Evolutionary conservation across 495 filamentous ascomycete genomes (phyloP).

Genomic region (Penicillium robsamsonii): DNA sequence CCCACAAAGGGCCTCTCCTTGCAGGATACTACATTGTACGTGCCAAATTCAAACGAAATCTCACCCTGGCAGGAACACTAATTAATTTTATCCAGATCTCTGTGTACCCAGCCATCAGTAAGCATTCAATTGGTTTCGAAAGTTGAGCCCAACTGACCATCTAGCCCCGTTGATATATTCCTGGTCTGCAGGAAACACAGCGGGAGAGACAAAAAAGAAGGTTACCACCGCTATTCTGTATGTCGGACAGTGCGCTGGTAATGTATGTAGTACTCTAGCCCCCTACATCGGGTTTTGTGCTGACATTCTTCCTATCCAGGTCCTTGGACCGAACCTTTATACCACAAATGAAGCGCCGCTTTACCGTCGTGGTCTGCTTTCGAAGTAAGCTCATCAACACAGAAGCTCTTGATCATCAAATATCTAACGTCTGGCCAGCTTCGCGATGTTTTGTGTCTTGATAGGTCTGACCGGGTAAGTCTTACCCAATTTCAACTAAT

Average conservation of each 20-base stretch:
- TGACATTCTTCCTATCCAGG: constrained; percentile 18
- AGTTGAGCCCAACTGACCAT: constrained; percentile 32
- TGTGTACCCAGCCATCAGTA: constrained; percentile 54
- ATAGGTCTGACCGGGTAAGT: constrained; percentile 45
- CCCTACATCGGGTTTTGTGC: background rate
- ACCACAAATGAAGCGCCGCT: constrained; percentile 53
- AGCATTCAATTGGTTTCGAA: constrained; percentile 5
- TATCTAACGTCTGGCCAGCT: constrained; percentile 23
- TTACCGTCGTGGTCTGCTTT: constrained; percentile 53
- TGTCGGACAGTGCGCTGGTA: constrained; percentile 58
- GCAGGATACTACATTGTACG: constrained; percentile 57
- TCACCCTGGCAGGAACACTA: background rate
- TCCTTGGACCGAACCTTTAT: constrained; percentile 60
- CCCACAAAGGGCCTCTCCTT: constrained; percentile 49
- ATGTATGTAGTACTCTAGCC: constrained; percentile 39
- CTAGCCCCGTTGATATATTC: constrained; percentile 60
- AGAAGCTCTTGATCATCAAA: background rate
- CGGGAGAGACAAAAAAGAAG: constrained; percentile 63
- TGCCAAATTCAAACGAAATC: background rate
- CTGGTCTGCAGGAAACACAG: constrained; percentile 62
- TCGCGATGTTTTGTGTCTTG: constrained; percentile 55
- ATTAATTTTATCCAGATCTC: constrained; percentile 43
- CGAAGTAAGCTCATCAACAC: constrained; percentile 35
- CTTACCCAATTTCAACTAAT: background rate
- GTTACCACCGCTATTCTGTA: constrained; percentile 56